Evolutionary conservation across 2,329 filamentous ascomycete species (phyloP).

Genomic region (Coniochaeta pulveracea): DNA sequence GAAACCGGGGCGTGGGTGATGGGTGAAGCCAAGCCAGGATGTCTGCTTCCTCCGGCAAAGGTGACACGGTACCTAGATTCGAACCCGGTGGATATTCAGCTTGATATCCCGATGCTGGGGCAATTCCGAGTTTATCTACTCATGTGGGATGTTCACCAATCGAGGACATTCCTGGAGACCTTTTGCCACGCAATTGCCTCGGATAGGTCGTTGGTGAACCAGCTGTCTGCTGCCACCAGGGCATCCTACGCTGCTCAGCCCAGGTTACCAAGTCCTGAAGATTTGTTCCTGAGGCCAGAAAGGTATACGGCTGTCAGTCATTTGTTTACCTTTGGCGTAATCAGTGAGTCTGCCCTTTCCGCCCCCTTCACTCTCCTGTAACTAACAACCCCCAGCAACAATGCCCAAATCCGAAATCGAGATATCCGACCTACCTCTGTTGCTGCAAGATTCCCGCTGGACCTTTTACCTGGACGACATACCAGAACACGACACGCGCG

Average conservation of each 20-base stretch:
- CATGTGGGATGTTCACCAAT: slow-evolving; percentile 46
- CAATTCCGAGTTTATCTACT: slow-evolving; percentile 70
- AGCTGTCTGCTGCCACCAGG: slow-evolving; percentile 45
- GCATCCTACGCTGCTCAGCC: slow-evolving; percentile 51
- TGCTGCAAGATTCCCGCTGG: slow-evolving; percentile 56
- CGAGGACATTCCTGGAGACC: slow-evolving; percentile 44
- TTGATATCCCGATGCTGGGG: slow-evolving; percentile 66
- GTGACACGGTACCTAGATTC: slow-evolving; percentile 67
- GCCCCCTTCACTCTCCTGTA: background rate
- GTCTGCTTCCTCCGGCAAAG: slow-evolving; percentile 53
- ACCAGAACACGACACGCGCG: slow-evolving; percentile 40
- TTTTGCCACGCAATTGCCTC: slow-evolving; percentile 45
- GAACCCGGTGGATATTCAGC: slow-evolving; percentile 66
- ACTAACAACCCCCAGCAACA: slow-evolving; percentile 26
- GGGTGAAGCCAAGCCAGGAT: slow-evolving; percentile 40
- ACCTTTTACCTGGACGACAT: slow-evolving; percentile 62
- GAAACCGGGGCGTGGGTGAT: slow-evolving; percentile 26
- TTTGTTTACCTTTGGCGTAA: slow-evolving; percentile 57
- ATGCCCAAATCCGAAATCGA: slow-evolving; percentile 54
- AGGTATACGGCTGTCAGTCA: slow-evolving; percentile 59
- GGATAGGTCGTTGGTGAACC: slow-evolving; percentile 42
- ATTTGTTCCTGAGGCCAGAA: slow-evolving; percentile 55
- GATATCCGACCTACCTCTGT: slow-evolving; percentile 48
- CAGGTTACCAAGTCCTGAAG: slow-evolving; percentile 43
- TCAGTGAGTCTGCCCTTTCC: slow-evolving; percentile 36